Percentiles rank a stretch among this genome's conserved stretches.
Conservation (phyloP, 805 yeast genomes). For the Wickerhamomyces sydowiorum region DNA sequence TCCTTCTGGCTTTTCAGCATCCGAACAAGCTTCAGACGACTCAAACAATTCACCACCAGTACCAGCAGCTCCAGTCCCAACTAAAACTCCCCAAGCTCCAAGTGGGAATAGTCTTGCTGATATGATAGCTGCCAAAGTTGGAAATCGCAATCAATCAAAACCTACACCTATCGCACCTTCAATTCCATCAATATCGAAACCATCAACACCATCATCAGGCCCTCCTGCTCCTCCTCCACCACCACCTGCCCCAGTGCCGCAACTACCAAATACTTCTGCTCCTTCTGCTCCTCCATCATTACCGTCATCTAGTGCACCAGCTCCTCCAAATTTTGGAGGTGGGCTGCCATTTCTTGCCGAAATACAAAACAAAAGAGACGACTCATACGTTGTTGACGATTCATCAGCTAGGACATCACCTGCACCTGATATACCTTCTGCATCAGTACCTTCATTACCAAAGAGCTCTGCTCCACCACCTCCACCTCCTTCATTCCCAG, state of each 20-base stretch:
- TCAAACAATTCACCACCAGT: constrained; percentile 20
- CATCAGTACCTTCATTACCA: constrained; percentile 13
- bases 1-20: constrained; percentile 20
- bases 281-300: constrained; percentile 10
- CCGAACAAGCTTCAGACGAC: constrained; percentile 10
- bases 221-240: constrained; percentile 16
- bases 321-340: constrained; percentile 22
- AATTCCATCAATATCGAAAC: constrained; percentile 17
- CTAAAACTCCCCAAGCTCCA: constrained; percentile 23
- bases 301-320: constrained; percentile 9
- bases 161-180: constrained; percentile 8
- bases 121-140: background rate
- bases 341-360: constrained; percentile 40
- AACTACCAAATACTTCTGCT: constrained; percentile 12
- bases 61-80: constrained; percentile 20
- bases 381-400: constrained; percentile 32
- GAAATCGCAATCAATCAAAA: background rate
- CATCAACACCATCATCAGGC: constrained; percentile 9
- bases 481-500: constrained; percentile 10
- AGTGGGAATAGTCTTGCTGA: constrained; percentile 8
- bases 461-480: constrained; percentile 10
- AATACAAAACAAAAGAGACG: constrained; percentile 38
- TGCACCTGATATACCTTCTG: constrained; percentile 10
- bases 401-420: constrained; percentile 21
- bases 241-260: constrained; percentile 11